phyloP scores from a whole-genome alignment of 805 yeast species.

The Nakazawaea molendinolei region DNA sequence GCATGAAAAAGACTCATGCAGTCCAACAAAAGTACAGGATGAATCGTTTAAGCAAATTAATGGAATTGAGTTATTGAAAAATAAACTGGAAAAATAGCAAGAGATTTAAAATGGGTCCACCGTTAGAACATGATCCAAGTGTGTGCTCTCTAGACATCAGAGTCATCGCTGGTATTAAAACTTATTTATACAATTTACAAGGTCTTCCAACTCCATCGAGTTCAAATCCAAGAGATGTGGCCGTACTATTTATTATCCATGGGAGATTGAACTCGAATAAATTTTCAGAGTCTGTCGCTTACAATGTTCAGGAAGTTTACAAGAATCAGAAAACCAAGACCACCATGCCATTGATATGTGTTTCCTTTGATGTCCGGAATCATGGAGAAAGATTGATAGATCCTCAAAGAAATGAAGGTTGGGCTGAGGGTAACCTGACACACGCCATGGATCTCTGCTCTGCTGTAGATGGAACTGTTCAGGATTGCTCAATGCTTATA shows the following conservation, averaged over 20 bases:
- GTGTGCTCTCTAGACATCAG: conserved; percentile 1
- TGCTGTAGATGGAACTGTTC: conserved; percentile 38
- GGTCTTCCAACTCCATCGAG: conserved; percentile 19
- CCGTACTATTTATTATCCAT: conserved; percentile 38
- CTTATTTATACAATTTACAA: conserved; percentile 36
- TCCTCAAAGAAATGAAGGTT: conserved; percentile 28
- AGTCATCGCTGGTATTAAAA: conserved; percentile 40
- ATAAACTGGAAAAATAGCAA: neutral
- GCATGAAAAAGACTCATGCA: no score
- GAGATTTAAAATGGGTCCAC: neutral
- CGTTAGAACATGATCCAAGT: conserved; percentile 6
- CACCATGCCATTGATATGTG: conserved; percentile 30
- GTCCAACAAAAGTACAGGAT: no score
- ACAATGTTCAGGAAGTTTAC: conserved; percentile 26
- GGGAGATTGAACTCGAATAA: conserved; percentile 35
- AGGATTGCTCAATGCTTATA: conserved; percentile 37
- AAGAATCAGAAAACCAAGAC: conserved; percentile 15
- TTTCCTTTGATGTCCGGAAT: conserved; percentile 47
- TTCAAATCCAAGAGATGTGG: conserved; percentile 18
- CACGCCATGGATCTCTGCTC: conserved; percentile 48
- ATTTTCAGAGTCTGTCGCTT: conserved; percentile 34
- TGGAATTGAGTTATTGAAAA: neutral
- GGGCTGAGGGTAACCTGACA: conserved; percentile 41
- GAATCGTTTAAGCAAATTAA: neutral
- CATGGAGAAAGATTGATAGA: conserved; percentile 45